Percentiles rank a stretch among this genome's conserved stretches.
Conservation (phyloP, 1,284 basidiomycete genomes). For the Trichosporon sp. region DNA sequence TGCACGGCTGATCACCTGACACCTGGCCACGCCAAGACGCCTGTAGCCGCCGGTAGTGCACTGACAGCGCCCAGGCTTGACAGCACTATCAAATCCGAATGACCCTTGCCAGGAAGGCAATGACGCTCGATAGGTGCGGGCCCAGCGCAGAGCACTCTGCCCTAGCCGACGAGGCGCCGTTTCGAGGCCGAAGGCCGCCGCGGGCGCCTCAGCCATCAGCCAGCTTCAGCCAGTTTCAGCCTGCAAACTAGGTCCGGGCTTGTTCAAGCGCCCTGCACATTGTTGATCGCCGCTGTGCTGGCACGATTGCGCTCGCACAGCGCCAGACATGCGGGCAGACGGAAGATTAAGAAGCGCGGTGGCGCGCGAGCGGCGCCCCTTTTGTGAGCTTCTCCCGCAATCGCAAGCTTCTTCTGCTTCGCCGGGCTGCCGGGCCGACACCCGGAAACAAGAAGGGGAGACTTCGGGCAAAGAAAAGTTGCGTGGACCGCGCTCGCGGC, state of each 20-base stretch:
- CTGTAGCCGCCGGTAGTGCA: background rate
- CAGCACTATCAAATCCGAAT: background rate
- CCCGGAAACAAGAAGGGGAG: too few relatives aligned
- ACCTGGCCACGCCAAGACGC: background rate
- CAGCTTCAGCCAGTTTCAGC: background rate
- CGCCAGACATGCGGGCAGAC: background rate
- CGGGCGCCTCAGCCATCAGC: background rate
- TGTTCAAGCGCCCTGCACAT: background rate
- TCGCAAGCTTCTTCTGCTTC: background rate
- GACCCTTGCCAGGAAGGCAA: background rate
- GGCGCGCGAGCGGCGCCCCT: too few relatives aligned
- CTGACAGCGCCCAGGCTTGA: background rate
- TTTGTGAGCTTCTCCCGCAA: too few relatives aligned
- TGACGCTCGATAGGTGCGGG: too few relatives aligned
- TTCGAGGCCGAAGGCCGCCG: background rate
- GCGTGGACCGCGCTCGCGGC: background rate
- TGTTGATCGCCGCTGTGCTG: background rate
- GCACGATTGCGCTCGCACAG: background rate
- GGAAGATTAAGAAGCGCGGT: background rate
- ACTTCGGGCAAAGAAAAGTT: background rate
- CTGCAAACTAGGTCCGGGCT: background rate
- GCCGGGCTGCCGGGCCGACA: background rate
- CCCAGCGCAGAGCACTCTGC: too few relatives aligned
- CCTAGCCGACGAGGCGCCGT: background rate
- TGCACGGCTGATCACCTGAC: background rate